These are phyloP conservation scores for Moniliella sp. DNA, from an alignment of 1,284 basidiomycete genomes.

Conservation along the genomic window DNA sequence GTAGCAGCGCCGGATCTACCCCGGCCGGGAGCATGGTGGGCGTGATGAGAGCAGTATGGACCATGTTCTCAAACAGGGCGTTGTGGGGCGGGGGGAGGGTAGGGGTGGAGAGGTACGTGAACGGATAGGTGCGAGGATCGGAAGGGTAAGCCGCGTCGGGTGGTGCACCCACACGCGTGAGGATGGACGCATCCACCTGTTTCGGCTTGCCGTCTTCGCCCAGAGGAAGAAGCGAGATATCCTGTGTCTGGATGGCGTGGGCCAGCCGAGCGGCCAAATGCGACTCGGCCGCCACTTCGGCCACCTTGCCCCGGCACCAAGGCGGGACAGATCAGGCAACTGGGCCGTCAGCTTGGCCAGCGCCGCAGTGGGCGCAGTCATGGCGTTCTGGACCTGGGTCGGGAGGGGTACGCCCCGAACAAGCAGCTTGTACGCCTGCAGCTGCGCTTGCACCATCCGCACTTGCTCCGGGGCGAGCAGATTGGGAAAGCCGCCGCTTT, in stretches of 20 bases:
- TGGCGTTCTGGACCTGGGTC: constrained; percentile 53
- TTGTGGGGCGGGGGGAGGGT: constrained; percentile 14
- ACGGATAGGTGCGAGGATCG: constrained; percentile 75
- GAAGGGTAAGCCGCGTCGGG: constrained; percentile 67
- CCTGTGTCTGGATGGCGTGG: neutral
- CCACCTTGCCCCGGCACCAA: constrained; percentile 50
- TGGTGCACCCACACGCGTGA: constrained; percentile 1
- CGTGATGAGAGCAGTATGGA: constrained; percentile 57
- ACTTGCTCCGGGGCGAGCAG: constrained; percentile 65
- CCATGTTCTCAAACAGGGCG: constrained; percentile 49
- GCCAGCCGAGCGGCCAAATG: neutral
- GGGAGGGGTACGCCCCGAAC: constrained; percentile 59
- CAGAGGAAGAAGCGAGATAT: neutral
- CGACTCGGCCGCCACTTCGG: constrained; percentile 40
- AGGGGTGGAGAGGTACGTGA: constrained; percentile 39
- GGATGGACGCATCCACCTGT: neutral
- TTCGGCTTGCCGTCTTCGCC: neutral
- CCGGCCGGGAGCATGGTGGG: constrained; percentile 79
- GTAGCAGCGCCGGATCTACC: constrained; percentile 68
- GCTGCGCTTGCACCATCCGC: constrained; percentile 61
- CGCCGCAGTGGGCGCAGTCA: constrained; percentile 32
- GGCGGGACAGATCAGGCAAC: constrained; percentile 35
- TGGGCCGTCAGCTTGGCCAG: constrained; percentile 22
- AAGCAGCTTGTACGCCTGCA: constrained; percentile 68
- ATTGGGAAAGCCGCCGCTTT: too few species aligned